These are phyloP conservation scores for Suillus subalutaceus DNA, from an alignment of 768 basidiomycete species.

Conservation along the genomic window DNA sequence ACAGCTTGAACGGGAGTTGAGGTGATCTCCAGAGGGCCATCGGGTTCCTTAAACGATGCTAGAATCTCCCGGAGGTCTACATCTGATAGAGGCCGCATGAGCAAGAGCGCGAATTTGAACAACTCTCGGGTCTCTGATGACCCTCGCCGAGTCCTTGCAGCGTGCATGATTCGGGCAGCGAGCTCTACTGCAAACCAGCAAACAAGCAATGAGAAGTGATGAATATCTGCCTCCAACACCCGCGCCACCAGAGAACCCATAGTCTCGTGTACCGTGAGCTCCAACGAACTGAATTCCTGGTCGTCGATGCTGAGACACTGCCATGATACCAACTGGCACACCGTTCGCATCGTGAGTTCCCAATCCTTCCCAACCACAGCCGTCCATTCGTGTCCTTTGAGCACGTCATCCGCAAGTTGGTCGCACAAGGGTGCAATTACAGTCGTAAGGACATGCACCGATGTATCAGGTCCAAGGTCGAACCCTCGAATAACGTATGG, in stretches of 20 bases:
- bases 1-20: conserved; percentile 46
- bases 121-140: conserved; percentile 26
- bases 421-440: conserved; percentile 52
- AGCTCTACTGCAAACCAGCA: conserved; percentile 71
- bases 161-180: conserved; percentile 40
- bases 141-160: conserved; percentile 30
- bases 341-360: conserved; percentile 40
- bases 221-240: conserved; percentile 40
- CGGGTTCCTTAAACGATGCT: conserved; percentile 21
- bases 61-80: conserved; percentile 48
- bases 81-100: conserved; percentile 55
- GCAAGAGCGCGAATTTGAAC: conserved; percentile 35
- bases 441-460: conserved; percentile 45
- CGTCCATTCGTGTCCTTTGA: conserved; percentile 34
- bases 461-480: conserved; percentile 46
- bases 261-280: conserved; percentile 38
- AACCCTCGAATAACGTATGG: conserved; percentile 41
- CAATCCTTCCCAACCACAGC: conserved; percentile 37
- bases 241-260: conserved; percentile 40
- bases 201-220: conserved; percentile 42
- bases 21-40: conserved; percentile 34
- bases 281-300: conserved; percentile 34
- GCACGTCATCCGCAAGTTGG: conserved; percentile 41
- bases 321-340: conserved; percentile 52
- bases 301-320: conserved; percentile 38